Conservation (phyloP, 805 yeast species). For the Kodamaea nitidulidarum region DNA sequence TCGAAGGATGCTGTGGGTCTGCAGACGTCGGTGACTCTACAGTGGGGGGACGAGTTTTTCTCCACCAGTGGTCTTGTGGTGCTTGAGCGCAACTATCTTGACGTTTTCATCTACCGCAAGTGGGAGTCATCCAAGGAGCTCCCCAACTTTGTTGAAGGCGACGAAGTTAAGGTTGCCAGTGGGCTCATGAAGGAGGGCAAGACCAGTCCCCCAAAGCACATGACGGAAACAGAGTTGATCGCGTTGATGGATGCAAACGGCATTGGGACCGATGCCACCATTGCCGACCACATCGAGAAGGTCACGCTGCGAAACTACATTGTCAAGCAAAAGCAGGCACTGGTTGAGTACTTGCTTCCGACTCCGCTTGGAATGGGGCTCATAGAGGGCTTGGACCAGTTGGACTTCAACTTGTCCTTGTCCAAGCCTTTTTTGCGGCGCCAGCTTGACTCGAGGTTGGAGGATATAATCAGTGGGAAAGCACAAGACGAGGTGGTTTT, state of each 20-base stretch:
- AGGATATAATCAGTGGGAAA: slow-evolving; percentile 63
- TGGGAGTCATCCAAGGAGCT: slow-evolving; percentile 70
- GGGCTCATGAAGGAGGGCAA: slow-evolving; percentile 67
- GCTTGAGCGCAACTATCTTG: slow-evolving; percentile 68
- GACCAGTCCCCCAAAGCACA: slow-evolving; percentile 74
- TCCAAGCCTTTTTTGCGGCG: slow-evolving; percentile 87
- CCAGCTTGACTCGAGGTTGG: slow-evolving; percentile 64
- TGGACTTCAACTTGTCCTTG: slow-evolving; percentile 71
- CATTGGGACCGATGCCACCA: slow-evolving; percentile 98
- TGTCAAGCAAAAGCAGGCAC: slow-evolving; percentile 35
- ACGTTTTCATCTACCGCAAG: slow-evolving; percentile 69
- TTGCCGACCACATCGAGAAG: slow-evolving; percentile 94
- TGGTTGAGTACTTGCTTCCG: slow-evolving; percentile 58
- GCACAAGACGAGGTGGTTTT: slow-evolving; percentile 52
- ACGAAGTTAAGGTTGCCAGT: slow-evolving; percentile 49
- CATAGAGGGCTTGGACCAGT: slow-evolving; percentile 80
- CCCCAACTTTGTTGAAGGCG: slow-evolving; percentile 60
- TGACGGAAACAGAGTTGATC: slow-evolving; percentile 91
- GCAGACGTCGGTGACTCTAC: slow-evolving; percentile 54
- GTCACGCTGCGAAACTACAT: slow-evolving; percentile 67
- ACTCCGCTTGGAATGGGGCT: slow-evolving; percentile 80
- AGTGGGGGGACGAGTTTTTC: slow-evolving; percentile 80
- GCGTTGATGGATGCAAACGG: slow-evolving; percentile 95
- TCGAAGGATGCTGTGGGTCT: slow-evolving; percentile 86
- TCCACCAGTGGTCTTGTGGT: slow-evolving; percentile 72